These are phyloP conservation scores for Alternaria angustiovoidea DNA, from an alignment of 2,329 filamentous ascomycete species.

Conservation along the genomic window DNA sequence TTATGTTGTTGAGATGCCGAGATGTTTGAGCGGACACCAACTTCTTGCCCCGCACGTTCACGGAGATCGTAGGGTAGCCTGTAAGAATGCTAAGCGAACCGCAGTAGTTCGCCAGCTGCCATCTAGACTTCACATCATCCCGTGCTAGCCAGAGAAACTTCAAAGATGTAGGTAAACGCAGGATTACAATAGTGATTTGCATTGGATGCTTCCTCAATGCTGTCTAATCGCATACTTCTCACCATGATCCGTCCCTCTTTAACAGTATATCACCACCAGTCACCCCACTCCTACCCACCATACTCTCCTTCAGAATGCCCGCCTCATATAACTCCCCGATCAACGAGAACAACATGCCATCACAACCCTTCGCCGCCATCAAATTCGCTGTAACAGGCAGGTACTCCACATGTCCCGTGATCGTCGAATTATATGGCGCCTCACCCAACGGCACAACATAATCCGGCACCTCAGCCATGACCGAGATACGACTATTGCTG, in stretches of 20 bases:
- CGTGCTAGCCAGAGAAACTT: too few relatives aligned
- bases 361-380: conserved; percentile 67
- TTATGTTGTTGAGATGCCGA: too few relatives aligned
- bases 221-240: too few relatives aligned
- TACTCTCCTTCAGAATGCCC: conserved; percentile 58
- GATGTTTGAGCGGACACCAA: fast-evolving
- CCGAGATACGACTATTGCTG: conserved; percentile 56
- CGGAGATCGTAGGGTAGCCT: fast-evolving
- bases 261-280: conserved; percentile 54
- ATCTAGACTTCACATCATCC: too few relatives aligned
- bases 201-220: too few relatives aligned
- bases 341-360: conserved; percentile 65
- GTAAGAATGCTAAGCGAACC: fast-evolving
- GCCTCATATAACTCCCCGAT: conserved; percentile 60
- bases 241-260: conserved; percentile 12
- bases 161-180: too few relatives aligned
- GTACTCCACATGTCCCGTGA: conserved; percentile 60
- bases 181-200: too few relatives aligned
- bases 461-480: conserved; percentile 59
- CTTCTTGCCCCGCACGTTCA: too few relatives aligned
- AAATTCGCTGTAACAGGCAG: conserved; percentile 67
- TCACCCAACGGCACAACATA: conserved; percentile 57
- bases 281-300: conserved; percentile 54
- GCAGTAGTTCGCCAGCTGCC: too few relatives aligned
- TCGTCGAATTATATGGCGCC: conserved; percentile 56